Conservation (phyloP, 495 filamentous ascomycete genomes). For the Penicillium daleae region DNA sequence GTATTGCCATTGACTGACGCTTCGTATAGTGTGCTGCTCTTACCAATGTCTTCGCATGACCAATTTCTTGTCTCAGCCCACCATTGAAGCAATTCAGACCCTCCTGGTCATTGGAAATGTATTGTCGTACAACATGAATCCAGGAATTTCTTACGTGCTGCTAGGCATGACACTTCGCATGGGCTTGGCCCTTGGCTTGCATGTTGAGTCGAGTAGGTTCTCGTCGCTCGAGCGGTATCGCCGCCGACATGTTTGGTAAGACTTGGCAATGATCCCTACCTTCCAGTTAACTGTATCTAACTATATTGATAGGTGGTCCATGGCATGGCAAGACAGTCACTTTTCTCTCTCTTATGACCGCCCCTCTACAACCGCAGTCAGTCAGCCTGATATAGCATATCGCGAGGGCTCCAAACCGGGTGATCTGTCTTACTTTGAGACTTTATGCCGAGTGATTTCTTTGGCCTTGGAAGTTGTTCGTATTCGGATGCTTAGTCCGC, state of each 20-base stretch:
- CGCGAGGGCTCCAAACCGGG: slow-evolving; percentile 44
- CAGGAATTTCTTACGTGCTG: slow-evolving; percentile 62
- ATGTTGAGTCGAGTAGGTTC: slow-evolving; percentile 55
- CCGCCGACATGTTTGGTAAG: slow-evolving; percentile 50
- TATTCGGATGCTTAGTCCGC: slow-evolving; percentile 52
- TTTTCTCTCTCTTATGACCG: slow-evolving; percentile 64
- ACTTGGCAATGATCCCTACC: background rate
- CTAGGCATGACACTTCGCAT: slow-evolving; percentile 62
- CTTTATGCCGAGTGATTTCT: slow-evolving; percentile 56
- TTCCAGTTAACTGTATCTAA: background rate
- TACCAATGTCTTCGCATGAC: slow-evolving; percentile 65
- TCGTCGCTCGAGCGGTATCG: slow-evolving; percentile 44
- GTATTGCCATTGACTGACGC: background rate
- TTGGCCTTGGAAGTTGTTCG: slow-evolving; percentile 60
- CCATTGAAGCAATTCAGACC: slow-evolving; percentile 60
- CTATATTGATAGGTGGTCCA: slow-evolving; percentile 51
- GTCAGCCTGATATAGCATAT: slow-evolving; percentile 53
- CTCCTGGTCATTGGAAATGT: slow-evolving; percentile 63
- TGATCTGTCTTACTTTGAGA: slow-evolving; percentile 54
- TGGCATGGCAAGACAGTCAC: slow-evolving; percentile 66
- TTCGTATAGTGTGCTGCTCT: slow-evolving; percentile 56
- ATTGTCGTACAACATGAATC: slow-evolving; percentile 67
- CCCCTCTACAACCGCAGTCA: slow-evolving; percentile 55
- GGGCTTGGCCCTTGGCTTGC: slow-evolving; percentile 59
- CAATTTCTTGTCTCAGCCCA: slow-evolving; percentile 64